Base-by-base conservation (phyloP, 2,329 filamentous ascomycete genomes). In the Lecanosticta acicola region DNA sequence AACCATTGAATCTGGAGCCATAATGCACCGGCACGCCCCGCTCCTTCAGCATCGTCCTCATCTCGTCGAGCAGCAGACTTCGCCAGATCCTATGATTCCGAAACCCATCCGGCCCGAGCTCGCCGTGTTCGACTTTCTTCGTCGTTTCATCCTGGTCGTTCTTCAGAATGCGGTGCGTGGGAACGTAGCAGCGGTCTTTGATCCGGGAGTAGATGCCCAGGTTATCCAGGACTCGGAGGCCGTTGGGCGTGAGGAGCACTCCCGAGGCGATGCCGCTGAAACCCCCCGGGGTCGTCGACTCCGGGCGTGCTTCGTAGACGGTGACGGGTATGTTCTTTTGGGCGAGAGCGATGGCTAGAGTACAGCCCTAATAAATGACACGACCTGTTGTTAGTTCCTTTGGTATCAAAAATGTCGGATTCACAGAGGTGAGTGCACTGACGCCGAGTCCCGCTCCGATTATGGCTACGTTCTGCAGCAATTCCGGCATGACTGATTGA, bases 211-310 rank as follows among this genome's bases (percentile, higher is more conserved):
- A 78, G 2, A 79, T 63, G 0, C 67, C 71, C 0, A 81, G 60
- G 0, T 57, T 59, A 50, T 80, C 73, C 0, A 83, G 68, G 32
- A 80, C 66, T 3, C 70, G 68, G 1, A 82, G 68, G 0, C 77
- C 75, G 43, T 81, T 81, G 3, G 79, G 78, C 0, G 77, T 78
- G 2, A 81, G 70, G 72, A 80, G 78, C 21, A 82, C 56, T 18
- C 56, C 56, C 3, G 55, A 57, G 10, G 46, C 41, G 3, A 55
- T 45, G 18, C 46, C 39, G n/a, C 36, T 41, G 2, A 47, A 43
- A 3, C 35, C 32, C 11, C 11, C n/a, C n/a, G n/a, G n/a, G n/a
- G n/a, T n/a, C n/a, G n/a, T n/a, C n/a, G 7, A 29, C 20, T 50
- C 42, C 9, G 49, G 29, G 4, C 56, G 51, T 9, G 51, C 45